phyloP scores from a whole-genome alignment of 2,329 filamentous ascomycete species.

The Penicillium sp. region DNA sequence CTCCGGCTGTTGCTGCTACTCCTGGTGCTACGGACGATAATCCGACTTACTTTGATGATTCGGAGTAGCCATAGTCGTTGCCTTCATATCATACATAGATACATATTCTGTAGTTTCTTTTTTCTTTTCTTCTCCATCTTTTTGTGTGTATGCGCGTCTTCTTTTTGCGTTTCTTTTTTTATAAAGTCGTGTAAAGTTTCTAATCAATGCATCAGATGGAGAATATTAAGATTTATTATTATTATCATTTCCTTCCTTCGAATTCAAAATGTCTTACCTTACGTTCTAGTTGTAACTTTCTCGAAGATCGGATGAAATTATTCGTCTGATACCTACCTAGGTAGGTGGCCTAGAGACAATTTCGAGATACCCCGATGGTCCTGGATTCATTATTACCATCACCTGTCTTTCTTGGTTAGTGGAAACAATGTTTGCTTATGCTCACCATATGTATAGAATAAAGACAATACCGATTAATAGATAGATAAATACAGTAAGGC shows the following conservation, averaged over 20 bases:
- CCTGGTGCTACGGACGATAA: constrained; percentile 14
- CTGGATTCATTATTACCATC: not conserved
- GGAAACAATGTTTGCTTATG: not conserved
- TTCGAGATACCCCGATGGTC: no score
- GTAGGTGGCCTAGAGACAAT: no score
- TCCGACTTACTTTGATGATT: constrained; percentile 14
- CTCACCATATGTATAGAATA: not conserved
- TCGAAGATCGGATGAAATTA: no score
- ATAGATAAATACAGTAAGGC: not conserved
- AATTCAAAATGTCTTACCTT: no score
- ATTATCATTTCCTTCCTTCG: not conserved
- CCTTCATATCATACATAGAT: not conserved
- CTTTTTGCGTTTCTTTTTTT: not conserved
- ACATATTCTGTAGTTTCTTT: not conserved
- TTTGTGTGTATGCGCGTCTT: no score
- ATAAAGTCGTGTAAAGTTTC: not conserved
- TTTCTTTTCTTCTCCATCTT: not conserved
- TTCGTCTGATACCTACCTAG: no score
- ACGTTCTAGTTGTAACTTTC: no score
- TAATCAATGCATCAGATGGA: not conserved
- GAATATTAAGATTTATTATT: not conserved
- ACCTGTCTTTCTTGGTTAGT: not conserved
- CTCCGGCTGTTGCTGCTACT: constrained; percentile 29
- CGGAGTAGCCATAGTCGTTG: constrained; percentile 3
- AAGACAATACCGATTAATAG: not conserved